These are phyloP conservation scores for Alternaria hordeiaustralica DNA, from an alignment of 2,329 filamentous ascomycete species.

Conservation along the genomic window DNA sequence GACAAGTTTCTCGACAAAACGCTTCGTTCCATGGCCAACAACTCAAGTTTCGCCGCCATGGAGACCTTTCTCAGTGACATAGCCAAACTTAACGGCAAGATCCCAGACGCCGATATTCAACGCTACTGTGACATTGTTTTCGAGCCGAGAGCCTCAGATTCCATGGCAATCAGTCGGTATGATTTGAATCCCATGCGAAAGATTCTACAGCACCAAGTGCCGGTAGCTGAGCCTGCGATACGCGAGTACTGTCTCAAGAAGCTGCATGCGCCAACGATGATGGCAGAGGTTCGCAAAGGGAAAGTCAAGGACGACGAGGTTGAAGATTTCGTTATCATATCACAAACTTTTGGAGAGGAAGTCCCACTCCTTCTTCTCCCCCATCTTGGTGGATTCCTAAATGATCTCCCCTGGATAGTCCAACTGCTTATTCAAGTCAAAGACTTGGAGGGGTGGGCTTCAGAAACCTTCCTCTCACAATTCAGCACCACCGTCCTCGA, in stretches of 20 bases:
- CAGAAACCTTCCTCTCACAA: background rate
- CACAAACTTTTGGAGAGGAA: background rate
- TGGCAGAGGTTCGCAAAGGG: background rate
- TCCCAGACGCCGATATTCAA: background rate
- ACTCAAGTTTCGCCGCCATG: rapidly evolving
- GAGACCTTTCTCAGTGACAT: background rate
- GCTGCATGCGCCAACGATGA: background rate
- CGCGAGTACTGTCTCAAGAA: background rate
- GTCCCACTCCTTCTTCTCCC: background rate
- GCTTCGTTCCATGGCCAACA: background rate
- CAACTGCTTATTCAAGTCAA: background rate
- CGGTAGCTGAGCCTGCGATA: background rate
- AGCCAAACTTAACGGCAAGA: background rate
- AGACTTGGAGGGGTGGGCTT: background rate
- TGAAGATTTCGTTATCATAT: background rate
- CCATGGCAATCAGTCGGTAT: background rate
- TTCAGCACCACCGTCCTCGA: background rate
- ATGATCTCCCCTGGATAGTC: background rate
- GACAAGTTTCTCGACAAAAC: rapidly evolving
- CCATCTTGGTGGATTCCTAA: rapidly evolving
- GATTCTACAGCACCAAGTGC: background rate
- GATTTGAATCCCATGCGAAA: background rate
- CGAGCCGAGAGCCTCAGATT: rapidly evolving
- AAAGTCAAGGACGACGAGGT: background rate
- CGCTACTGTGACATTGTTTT: background rate